Evolutionary conservation across 148 eudicot species (phyloP), one percentile per base, ranked within the genome.

Genomic region (Amaranthus palmeri): DNA sequence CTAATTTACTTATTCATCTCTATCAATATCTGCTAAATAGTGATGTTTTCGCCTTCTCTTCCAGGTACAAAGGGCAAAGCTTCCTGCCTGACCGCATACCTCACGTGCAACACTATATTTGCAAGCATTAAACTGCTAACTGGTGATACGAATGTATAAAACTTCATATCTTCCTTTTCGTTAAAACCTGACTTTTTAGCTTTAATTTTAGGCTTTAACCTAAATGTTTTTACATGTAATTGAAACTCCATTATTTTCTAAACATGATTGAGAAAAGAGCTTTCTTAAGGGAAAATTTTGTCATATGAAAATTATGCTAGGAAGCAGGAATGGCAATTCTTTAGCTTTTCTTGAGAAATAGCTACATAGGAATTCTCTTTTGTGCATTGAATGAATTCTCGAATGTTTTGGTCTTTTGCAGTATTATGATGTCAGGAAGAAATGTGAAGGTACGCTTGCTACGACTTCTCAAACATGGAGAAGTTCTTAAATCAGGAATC

Each of bases 361-460:
- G 11, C 15, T 11, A 6, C 10, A 70, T 10, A 59, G 40, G 49
- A 60, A 60, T 43, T 51, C 14, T 50, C 44, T 43, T 17, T 25
- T 25, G 36, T 25, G 10, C 36, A 63, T 42, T 25, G 15, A 41
- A 41, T 42, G 54, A 58, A 60, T 48, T 18, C 46, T 79, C 43
- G 64, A 45, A 4, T 18, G 8, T 41, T 10, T 50, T 42, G 42
- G 12, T n/a, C 36, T 62, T 65, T 66, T 87, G 83, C 92, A 93
- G 98, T 84, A 90, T 72, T 90, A 93, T 73, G 98, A 93, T 76
- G 77, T 93, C 67, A 75, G 98, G 77, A 93, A 88, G 85, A 83
- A 93, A 86, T 93, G 98, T 62, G 87, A 72, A 68, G 98, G 98
- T 69, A 85, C 84, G 71, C 92, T 93, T 93, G 98, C 78, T 90